Evolutionary conservation across 345 rosid species (phyloP), one percentile per base, ranked within the genome.

Genomic region (Hibiscus trionum): DNA sequence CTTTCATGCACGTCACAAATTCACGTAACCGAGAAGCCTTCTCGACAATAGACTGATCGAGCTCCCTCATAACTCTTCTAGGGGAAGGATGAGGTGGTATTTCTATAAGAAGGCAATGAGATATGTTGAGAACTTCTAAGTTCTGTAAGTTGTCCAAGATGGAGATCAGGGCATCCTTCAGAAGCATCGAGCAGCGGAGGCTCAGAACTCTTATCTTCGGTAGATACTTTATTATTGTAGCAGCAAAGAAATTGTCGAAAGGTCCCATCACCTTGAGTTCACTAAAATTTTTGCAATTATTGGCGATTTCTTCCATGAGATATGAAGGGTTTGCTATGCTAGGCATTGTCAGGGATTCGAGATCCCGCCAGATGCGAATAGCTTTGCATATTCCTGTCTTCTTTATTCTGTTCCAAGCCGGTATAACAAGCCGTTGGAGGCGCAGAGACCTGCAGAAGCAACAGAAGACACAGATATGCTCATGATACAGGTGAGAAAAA

Each of bases 311-410:
- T 73, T 82, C 86, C 69, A 91, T 76, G 63, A 93, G 86, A 71
- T 80, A 85, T 26, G 83, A 85, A 35, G 93, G 90, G 72, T 82
- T 80, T 24, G 82, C 87, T 47, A 91, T 88, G 86, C 91, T 88
- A 0, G 97, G 97, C 96, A 94, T 91, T 58, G 98, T 94, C 53
- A 94, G 61, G 55, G 97, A 94, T 73, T 87, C 95, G 14, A 94
- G 97, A 77, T 88, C 86, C 66, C 57, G 83, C 96, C 96, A 94
- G 67, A 73, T 70, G 7, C 75, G 82, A 80, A 91, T 84, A 2
- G 97, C 93, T 72, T 77, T 82, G 86, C 93, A 87, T 62, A 94
- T 88, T 42, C 87, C 92, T 0, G 85, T 81, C 81, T 78, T 83
- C 74, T 86, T 88, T 78, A 94, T 86, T 78, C 91, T 82, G 82